Base-by-base conservation (phyloP, 2,329 filamentous ascomycete species). In the Alternaria angustiovoidea region DNA sequence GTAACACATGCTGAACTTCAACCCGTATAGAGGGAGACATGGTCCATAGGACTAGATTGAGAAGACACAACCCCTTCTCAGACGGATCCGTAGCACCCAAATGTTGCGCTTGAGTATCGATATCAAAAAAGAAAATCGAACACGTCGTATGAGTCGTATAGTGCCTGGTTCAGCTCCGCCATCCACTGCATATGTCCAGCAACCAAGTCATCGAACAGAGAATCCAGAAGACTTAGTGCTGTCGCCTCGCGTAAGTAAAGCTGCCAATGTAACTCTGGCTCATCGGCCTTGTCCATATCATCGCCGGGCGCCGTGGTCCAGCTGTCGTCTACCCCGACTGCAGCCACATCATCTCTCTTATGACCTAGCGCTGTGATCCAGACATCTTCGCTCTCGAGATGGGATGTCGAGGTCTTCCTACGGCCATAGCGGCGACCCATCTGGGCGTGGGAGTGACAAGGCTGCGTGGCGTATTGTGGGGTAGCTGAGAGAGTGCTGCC, bases 101-200 rank as follows among this genome's bases (percentile, higher is more conserved):
- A 32, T 16, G 22, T 28, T 11, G 32, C 52, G 20, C 16, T 51
- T 38, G 16, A 12, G 18, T 32, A 38, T 54, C 20, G 20, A 32
- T 32, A 44, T 54, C 26, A 55, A 26, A 46, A 26, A 28, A 51
- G 46, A 32, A 24, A 56, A 18, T 47, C 46, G 18, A 28, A 47
- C 18, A 38, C 5, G 44, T 54, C 43, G 12, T 49, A 46, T 11
- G 6, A 39, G 12, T 52, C 34, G 22, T 28, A 20, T n/a, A 49
- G 54, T 7, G 52, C 36, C 7, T 61, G 41, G 18, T 32, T 28
- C 16, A 39, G 16, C 20, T 62, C 55, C 8, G 18, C 34, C 62
- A 64, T 64, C 58, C 62, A 64, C 34, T 59, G 42, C 24, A 39
- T 30, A 38, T 64, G 62, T 18, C 30, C 18, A 28, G 28, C 32